Percentiles rank a stretch among this genome's conserved stretches.
phyloP scores from a whole-genome alignment of 768 basidiomycete species.

The Collybia nuda region DNA sequence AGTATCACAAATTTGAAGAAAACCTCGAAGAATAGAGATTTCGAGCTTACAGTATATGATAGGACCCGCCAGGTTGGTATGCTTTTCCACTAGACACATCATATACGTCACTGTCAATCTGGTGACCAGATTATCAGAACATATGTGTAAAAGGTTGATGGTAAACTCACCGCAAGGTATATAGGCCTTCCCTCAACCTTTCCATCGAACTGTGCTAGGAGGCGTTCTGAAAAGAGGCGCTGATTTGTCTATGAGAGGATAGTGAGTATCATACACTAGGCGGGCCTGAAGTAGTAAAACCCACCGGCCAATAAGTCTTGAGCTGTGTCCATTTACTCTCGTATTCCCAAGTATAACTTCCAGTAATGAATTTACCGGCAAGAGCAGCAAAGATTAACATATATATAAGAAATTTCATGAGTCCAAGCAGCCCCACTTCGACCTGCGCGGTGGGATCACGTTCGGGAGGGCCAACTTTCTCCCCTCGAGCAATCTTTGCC shows the following conservation, averaged over 20 bases:
- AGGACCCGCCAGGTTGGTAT: constrained; percentile 90
- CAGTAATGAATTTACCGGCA: constrained; percentile 82
- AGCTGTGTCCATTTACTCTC: constrained; percentile 60
- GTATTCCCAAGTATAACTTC: constrained; percentile 86
- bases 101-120: constrained; percentile 93
- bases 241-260: constrained; percentile 45
- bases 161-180: constrained; percentile 73
- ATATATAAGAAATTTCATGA: constrained; percentile 71
- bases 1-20: constrained; percentile 1
- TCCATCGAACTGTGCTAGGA: constrained; percentile 73
- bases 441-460: constrained; percentile 69
- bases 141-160: constrained; percentile 5
- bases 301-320: constrained; percentile 66
- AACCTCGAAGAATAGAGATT: constrained; percentile 4
- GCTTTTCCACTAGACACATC: constrained; percentile 81
- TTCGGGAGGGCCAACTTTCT: constrained; percentile 71
- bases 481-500: constrained; percentile 72
- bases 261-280: not conserved
- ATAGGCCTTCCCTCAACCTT: constrained; percentile 60
- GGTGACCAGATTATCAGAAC: constrained; percentile 7
- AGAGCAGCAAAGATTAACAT: constrained; percentile 52
- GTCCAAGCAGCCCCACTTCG: constrained; percentile 62
- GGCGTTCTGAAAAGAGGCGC: constrained; percentile 71
- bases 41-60: constrained; percentile 60
- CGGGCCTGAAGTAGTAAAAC: constrained; percentile 11